Evolutionary conservation across 306 rosid genomes (phyloP), one percentile per base, ranked within the genome.

Genomic region (Gynostemma pentaphyllum): DNA sequence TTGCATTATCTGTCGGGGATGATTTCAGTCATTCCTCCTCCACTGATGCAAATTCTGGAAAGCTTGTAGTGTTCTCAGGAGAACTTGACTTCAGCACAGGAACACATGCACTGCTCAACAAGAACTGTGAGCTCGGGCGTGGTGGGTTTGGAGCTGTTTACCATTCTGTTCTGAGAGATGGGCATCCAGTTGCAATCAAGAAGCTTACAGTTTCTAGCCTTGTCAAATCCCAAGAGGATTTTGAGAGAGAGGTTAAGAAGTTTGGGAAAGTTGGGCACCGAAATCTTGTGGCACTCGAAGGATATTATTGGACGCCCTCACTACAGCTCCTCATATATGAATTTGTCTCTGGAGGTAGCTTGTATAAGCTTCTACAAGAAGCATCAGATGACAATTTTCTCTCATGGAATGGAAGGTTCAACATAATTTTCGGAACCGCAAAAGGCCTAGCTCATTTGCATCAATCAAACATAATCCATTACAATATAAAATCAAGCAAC

Each of bases 131-230:
- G 79, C 97, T 91, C 37, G 97, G 97, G n/a, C 96, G 96, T 45
- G 97, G 97, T n/a, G 97, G 97, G 23, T 91, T 91, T 16, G 97
- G 97, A 34, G 91, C 96, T 16, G 97, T 91, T 26, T 91, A 91
- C 55, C 80, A 74, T 71, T 85, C 95, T 6, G 91, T 81, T 82
- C 95, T 91, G 27, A 70, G 89, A 67, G 97, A 91, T 29, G 97
- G 97, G 10, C 91, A 74, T 29, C 71, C 97, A 4, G 97, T 91
- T 75, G 97, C 97, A 29, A 91, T 91, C 72, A 91, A 91, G 91
- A 91, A 91, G 73, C 97, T 91, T 74, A 91, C 96, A 0, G 97
- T 91, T 40, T 87, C 97, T 23, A 91, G 97, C 70, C 96, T 91
- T 44, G 97, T 91, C 63, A 91, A 91, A 77, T 91, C 97, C 46